These are phyloP conservation scores for Dendrostoma leiphaemia DNA, from an alignment of 2,329 filamentous ascomycete species.

Conservation along the genomic window DNA sequence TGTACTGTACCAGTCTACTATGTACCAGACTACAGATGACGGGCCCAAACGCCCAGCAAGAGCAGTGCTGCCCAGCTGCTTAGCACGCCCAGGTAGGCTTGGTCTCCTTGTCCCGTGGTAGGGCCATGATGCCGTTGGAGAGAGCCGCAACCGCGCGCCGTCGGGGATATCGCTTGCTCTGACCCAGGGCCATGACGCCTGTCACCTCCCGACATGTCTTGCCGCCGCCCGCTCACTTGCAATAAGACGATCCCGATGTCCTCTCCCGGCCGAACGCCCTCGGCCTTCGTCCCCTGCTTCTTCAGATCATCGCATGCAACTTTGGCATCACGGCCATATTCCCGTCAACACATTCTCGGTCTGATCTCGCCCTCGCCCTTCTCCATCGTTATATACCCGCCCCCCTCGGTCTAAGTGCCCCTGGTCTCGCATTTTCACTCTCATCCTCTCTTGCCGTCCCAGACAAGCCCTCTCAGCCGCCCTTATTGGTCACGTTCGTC, in stretches of 20 bases:
- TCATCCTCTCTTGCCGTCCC: too few relatives aligned
- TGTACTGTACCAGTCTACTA: too few relatives aligned
- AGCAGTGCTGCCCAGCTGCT: too few relatives aligned
- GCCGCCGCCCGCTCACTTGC: neutral
- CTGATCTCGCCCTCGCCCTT: neutral
- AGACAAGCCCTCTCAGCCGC: too few relatives aligned
- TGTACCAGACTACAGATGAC: too few relatives aligned
- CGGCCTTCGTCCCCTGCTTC: neutral
- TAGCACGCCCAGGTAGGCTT: too few relatives aligned
- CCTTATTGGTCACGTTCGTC: too few relatives aligned
- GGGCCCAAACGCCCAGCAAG: too few relatives aligned
- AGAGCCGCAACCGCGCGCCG: slow-evolving; percentile 10
- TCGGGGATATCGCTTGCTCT: slow-evolving; percentile 8
- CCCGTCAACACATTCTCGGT: neutral
- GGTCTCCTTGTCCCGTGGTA: neutral
- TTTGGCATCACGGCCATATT: neutral
- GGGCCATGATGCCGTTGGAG: slow-evolving; percentile 6
- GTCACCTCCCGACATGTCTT: slow-evolving; percentile 11
- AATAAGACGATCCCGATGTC: neutral
- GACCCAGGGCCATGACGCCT: slow-evolving; percentile 1
- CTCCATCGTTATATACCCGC: too few relatives aligned
- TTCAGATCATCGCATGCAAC: neutral
- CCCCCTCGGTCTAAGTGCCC: neutral
- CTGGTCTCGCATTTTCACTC: neutral
- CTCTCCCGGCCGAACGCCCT: neutral